Conservation (phyloP, 345 rosid genomes). For the Corchorus olitorius region DNA sequence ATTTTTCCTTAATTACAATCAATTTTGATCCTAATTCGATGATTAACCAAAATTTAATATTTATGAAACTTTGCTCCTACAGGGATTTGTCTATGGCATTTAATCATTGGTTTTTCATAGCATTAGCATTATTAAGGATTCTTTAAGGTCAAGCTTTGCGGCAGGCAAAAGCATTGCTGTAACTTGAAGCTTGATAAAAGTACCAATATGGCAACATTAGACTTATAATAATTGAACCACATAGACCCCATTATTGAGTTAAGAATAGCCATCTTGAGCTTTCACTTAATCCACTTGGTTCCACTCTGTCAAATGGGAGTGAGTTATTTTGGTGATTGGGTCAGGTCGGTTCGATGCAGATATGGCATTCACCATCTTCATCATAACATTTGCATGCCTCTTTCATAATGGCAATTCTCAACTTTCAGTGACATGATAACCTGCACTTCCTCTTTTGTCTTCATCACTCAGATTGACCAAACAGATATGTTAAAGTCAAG, state of each 20-base stretch:
- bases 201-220: not conserved
- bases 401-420: not conserved
- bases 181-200: not conserved
- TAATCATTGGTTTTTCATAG: not conserved
- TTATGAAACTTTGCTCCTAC: not conserved
- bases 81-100: not conserved
- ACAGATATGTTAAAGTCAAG: not conserved
- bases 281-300: not conserved
- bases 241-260: not conserved
- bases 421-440: not conserved
- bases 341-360: not conserved
- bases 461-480: not conserved
- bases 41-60: not conserved
- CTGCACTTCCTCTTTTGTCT: not conserved
- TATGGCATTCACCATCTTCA: not conserved
- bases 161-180: not conserved
- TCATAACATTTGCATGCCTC: not conserved
- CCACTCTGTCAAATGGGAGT: not conserved
- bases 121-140: not conserved
- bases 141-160: conserved; percentile 4
- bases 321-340: not conserved
- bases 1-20: not conserved
- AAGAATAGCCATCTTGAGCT: not conserved
- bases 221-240: not conserved
- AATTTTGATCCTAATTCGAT: not conserved